Evolutionary conservation across 305 asterid species (phyloP).

Genomic region (Solanum hybrid): DNA sequence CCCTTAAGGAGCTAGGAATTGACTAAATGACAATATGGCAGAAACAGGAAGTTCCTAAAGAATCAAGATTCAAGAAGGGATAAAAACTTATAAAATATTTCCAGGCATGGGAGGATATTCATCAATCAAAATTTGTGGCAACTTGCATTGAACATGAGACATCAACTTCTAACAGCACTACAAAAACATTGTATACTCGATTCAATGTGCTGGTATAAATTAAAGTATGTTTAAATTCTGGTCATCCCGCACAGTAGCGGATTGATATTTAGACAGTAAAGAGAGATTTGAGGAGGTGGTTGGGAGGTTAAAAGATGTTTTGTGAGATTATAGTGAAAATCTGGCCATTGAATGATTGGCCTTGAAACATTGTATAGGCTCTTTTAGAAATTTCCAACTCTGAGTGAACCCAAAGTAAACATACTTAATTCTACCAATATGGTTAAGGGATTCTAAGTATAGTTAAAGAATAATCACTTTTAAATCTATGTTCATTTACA

Average conservation of each 20-base stretch:
- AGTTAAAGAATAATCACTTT: background rate
- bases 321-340: background rate
- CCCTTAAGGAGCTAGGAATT: background rate
- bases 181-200: background rate
- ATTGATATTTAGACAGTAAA: background rate
- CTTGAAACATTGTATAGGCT: background rate
- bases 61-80: background rate
- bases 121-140: background rate
- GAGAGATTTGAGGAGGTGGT: background rate
- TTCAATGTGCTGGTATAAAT: background rate
- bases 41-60: background rate
- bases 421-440: background rate
- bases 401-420: background rate
- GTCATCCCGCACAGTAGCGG: background rate
- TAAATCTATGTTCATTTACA: background rate
- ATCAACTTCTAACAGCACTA: background rate
- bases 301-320: background rate
- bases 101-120: background rate
- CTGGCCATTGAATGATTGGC: background rate
- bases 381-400: background rate
- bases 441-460: background rate
- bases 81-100: background rate
- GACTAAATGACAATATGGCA: background rate
- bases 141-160: background rate
- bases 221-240: background rate